A percentile compares a stretch with the other conserved stretches of the same genome.
These are phyloP conservation scores for Tubosaeta sp. DNA, from an alignment of 768 basidiomycete genomes.

Conservation along the genomic window DNA sequence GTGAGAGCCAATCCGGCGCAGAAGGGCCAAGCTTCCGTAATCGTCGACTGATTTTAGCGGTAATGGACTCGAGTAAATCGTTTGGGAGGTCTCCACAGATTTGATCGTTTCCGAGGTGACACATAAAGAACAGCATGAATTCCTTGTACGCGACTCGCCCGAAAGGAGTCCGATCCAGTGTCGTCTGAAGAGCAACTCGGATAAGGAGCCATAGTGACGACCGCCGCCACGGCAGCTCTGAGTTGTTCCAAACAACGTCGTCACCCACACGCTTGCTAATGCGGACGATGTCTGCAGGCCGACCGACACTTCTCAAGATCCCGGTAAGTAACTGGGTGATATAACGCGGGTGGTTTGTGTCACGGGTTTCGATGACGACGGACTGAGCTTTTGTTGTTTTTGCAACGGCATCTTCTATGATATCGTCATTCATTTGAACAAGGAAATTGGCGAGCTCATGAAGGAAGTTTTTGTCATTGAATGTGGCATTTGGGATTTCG, in stretches of 20 bases:
- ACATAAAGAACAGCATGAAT: constrained; percentile 32
- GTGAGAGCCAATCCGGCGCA: constrained; percentile 12
- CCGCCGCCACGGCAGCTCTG: constrained; percentile 44
- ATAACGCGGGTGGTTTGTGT: constrained; percentile 39
- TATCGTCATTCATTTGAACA: constrained; percentile 17
- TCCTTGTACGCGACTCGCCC: constrained; percentile 26
- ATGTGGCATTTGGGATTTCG: constrained; percentile 26
- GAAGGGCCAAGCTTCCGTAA: constrained; percentile 32
- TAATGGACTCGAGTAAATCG: constrained; percentile 36
- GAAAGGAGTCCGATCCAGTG: constrained; percentile 18
- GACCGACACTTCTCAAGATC: constrained; percentile 37
- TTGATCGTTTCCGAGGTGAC: constrained; percentile 6
- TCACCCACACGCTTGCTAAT: constrained; percentile 44
- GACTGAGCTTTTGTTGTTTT: constrained; percentile 34
- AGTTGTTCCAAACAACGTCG: constrained; percentile 41
- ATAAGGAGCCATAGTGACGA: constrained; percentile 47
- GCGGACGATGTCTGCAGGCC: constrained; percentile 25
- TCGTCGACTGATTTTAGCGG: constrained; percentile 35
- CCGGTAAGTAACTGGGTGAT: constrained; percentile 43
- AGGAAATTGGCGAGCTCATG: constrained; percentile 24
- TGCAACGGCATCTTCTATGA: constrained; percentile 31
- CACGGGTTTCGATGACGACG: constrained; percentile 33
- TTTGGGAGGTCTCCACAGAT: constrained; percentile 12
- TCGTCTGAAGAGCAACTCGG: constrained; percentile 42
- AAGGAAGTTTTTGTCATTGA: constrained; percentile 28